Base-by-base conservation (phyloP, 768 basidiomycete genomes). In the Boletales sp. region DNA sequence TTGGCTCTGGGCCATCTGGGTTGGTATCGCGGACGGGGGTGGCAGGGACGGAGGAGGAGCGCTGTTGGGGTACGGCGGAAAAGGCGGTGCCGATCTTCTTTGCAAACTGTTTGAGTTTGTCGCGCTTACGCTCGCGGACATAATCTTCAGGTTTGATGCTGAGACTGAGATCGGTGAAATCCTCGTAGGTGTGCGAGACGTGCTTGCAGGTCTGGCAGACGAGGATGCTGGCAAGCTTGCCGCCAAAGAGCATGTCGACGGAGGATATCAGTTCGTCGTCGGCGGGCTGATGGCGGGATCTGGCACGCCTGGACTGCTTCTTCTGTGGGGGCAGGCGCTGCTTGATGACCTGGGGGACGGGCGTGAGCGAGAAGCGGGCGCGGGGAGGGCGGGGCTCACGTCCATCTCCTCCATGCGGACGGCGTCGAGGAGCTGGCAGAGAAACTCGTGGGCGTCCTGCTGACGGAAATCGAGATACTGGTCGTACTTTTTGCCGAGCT, bases 321-420 rank as follows among this genome's bases (percentile, higher is more conserved):
- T 74, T 71, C 70, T 60, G 10, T 63, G 82, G 55, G 77, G 80
- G 57, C 14, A 49, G 64, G 36, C 84, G 78, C 53, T 81, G 80
- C 67, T 90, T 92, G 70, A 93, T 91, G 41, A 89, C 74, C 90
- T 92, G 53, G n/a, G 53, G 14, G 19, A 28, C 17, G 10, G 37
- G 11, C 38, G 44, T 48, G n/a, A 55, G 46, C 34, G 46, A 21
- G 21, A 34, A 41, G 49, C 37, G 19, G 30, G 36, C 1, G 18
- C 5, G 9, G 1, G 2, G 34, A 37, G 3, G 32, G 34, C 10
- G 12, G 28, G 18, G 67, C 84, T 54, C 61, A 90, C 89, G 63
- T 98, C 94, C 44, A 83, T 73, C 67, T 97, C 94, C 65, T 97
- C 94, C 91, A 94, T 94, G 46, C 90, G 81, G 78, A 94, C 88